Evolutionary conservation across 2,329 filamentous ascomycete species (phyloP), one percentile per base, ranked within the genome.

Genomic region (Epichloe aotearoae): DNA sequence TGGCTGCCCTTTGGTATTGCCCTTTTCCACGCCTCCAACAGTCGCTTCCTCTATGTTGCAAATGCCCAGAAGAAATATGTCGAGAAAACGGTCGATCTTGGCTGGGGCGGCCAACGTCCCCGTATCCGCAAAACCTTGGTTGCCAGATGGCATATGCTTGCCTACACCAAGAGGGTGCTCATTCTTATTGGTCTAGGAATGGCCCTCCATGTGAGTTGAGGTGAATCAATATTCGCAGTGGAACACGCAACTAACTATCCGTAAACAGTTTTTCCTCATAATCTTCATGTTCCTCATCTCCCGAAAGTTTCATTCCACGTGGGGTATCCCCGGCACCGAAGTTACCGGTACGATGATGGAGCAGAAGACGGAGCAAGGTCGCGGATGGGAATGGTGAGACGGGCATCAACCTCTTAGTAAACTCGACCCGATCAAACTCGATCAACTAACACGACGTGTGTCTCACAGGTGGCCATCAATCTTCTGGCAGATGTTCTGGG

Each of bases 1-100:
- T 82, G 79, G 61, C 67, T 84, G 3, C 82, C 82, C 11, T 74
- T 80, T 46, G 81, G 82, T 23, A 79, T 85, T 50, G 80, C 79
- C 7, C 65, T 85, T 5, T 84, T 84, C 59, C 80, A 84, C 59
- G 80, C 78, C 20, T 76, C 76, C 53, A 82, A 83, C 60, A 74
- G 70, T 57, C 77, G 78, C 50, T 78, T 84, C 49, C 70, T 82
- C 17, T 68, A 80, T 55, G 69, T 82, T 50, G 78, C 78, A 47
- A 72, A 72, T 55, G 69, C 73, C 26, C 80, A 83, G 61, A 70
- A 67, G 55, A 70, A 71, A 48, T 66, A 67, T 33, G 62, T 66
- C 39, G 55, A 55, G 23, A 59, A 50, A 33, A 52, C 38, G 12
- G 6, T 44, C 14, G 49, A 50, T 6, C 23, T 47, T 17, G 52